phyloP scores from a whole-genome alignment of 352 stramenopile species.

The Pythium rishiriense region DNA sequence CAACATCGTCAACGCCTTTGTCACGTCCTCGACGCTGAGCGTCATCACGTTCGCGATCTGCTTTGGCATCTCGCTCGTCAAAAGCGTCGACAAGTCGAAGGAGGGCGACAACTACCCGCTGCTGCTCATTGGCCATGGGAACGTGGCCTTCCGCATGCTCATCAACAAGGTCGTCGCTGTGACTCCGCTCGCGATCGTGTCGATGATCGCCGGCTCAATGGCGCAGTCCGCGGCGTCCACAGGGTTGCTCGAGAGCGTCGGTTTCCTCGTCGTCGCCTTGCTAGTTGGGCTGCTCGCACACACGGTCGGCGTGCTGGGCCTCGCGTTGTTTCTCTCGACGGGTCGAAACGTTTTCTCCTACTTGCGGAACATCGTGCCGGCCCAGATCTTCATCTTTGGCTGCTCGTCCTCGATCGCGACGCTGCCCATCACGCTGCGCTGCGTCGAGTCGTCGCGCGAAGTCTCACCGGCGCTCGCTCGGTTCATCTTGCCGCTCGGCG shows the following conservation, averaged over 20 bases:
- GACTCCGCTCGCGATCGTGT: slow-evolving; percentile 74
- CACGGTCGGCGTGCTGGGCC: slow-evolving; percentile 53
- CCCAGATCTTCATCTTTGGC: slow-evolving; percentile 75
- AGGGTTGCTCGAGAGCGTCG: slow-evolving; percentile 47
- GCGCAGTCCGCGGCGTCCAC: slow-evolving; percentile 50
- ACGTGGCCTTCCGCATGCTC: slow-evolving; percentile 68
- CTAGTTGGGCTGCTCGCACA: slow-evolving; percentile 46
- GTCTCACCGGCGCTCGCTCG: slow-evolving; percentile 59
- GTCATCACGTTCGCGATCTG: slow-evolving; percentile 75
- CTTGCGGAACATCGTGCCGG: slow-evolving; percentile 64
- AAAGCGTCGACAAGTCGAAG: slow-evolving; percentile 49
- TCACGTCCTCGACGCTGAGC: slow-evolving; percentile 53
- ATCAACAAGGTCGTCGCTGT: slow-evolving; percentile 68
- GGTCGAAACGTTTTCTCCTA: slow-evolving; percentile 67
- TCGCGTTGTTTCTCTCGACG: slow-evolving; percentile 56
- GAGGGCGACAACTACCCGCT: slow-evolving; percentile 67
- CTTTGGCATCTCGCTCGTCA: slow-evolving; percentile 64
- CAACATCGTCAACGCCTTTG: slow-evolving; percentile 73
- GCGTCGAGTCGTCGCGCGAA: slow-evolving; percentile 62
- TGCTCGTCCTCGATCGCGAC: slow-evolving; percentile 82
- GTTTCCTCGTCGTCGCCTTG: slow-evolving; percentile 50
- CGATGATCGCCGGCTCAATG: slow-evolving; percentile 69
- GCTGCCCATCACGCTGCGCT: slow-evolving; percentile 76
- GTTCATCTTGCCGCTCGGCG: slow-evolving; percentile 68
- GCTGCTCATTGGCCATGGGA: slow-evolving; percentile 63